Base-by-base conservation (phyloP, 2,329 filamentous ascomycete species). In the Aureobasidium pullulans region DNA sequence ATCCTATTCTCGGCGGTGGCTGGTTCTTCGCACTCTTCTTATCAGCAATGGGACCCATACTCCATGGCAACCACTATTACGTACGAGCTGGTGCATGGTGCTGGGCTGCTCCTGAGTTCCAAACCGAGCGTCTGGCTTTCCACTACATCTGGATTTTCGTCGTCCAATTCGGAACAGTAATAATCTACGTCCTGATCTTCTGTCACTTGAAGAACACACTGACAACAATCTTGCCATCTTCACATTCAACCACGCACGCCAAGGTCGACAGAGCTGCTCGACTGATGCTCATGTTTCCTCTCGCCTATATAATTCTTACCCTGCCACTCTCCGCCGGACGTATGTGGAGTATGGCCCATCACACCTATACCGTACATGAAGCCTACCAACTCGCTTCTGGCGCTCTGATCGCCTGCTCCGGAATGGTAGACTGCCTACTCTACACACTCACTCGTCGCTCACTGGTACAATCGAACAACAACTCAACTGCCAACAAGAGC, bases 271-370 rank as follows among this genome's bases (percentile, higher is more conserved):
- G 70, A n/a, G 76, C 79, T 44, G 72, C 78, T 6, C 75, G 82
- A 8, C 84, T 88, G 62, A 82, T 83, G 80, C 74, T 87, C 32
- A 76, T 87, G 7, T 89, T 89, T 62, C 86, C 86, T 0, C 67
- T 86, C 64, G 84, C 88, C 63, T 89, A 89, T 68, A 78, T 87
- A 6, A 65, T 86, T n/a, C 86, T 86, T 67, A 89, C 86, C 0
- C 76, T 85, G 0, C 86, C 86, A 0, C 75, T 89, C 0, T 84
- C 85, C 4, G 77, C 82, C 0, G 84, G 84, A 13, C 81, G 86
- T 61, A 84, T 88, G 66, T 79, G 80, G 15, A 79, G 79, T 19
- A 86, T 88, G 80, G 78, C 81, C 0, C 80, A 81, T 1, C 71
- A 74, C 9, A 64, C 64, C 46, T 50, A 44, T 9, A 50, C 60